Evolutionary conservation across 2,329 filamentous ascomycete species (phyloP), one percentile per base, ranked within the genome.

Genomic region (Ascosphaera pollenicola): DNA sequence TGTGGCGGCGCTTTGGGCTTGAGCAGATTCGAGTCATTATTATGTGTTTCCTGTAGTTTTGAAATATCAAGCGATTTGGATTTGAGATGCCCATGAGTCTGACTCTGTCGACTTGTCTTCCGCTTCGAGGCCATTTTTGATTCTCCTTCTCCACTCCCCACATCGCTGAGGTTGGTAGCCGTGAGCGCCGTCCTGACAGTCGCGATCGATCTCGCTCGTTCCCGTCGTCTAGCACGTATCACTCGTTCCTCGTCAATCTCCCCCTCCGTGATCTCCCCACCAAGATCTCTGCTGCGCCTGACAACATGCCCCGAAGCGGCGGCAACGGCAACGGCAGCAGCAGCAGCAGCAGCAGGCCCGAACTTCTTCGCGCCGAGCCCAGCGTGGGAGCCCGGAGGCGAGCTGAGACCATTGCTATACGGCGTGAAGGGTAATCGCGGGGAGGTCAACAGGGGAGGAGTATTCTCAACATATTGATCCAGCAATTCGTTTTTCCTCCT

Each of bases 401-500:
- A 36, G 6, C 35, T n/a, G 7, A 36, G 17, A n/a, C 35, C 35
- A 15, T 15, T 36, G 17, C 35, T 36, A n/a, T 36, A 36, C 2
- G 2, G 17, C 21, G 37, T 38, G 19, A 26, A 18, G 19, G 19
- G 37, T 4, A 48, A n/a, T 36, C 43, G 41, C 32, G 54, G 48
- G 42, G 59, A 55, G 5, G 48, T 51, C 6, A 24, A 4, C 18
- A 15, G 35, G 10, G 35, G 35, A 7, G 35, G 35, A 35, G 54
- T 56, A 3, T 38, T 31, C n/a, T 38, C 42, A 4, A 35, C 42
- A 38, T 46, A 43, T 16, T 49, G 42, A 10, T 47, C 48, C 43
- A 59, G 55, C 38, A 56, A 46, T 19, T 52, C 60, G 10, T 63
- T 58, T 40, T 63, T 56, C 46, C 62, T 66, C 17, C 52, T 54